Evolutionary conservation across 2,329 filamentous ascomycete genomes (phyloP), one percentile per base, ranked within the genome.

Genomic region (Delphinella strobiligena): DNA sequence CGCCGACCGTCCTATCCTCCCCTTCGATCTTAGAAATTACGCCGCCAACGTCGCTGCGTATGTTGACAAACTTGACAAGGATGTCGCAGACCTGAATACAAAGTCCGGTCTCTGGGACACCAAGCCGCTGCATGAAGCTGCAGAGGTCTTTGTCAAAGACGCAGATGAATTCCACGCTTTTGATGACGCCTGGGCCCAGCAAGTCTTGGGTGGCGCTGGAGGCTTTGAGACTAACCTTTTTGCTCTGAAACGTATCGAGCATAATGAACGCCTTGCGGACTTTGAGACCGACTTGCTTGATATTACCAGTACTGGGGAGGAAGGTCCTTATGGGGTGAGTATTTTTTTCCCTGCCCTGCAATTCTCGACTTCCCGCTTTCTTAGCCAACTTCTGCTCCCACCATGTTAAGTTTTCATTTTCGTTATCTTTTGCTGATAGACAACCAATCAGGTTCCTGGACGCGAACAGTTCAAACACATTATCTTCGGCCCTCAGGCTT

Each of bases 201-300:
- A 74, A 24, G 74, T 94, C 4, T 71, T 84, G 49, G 71, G 74
- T 2, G 71, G 74, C 2, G 35, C 49, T 5, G 81, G 79, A 17
- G 84, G 86, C 0, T 85, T 82, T 60, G 89, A 95, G 59, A 80
- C 75, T 18, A 72, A 75, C 7, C 67, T 74, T 1, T 67, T 88
- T 46, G 80, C 77, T 0, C 62, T 75, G 22, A 69, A 77, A 54
- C 70, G 91, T n/a, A 62, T 80, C 44, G 73, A 72, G 31, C 86
- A 89, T 58, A 96, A 96, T 58, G 71, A 73, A 40, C 76, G 78
- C 47, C 80, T 95, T 73, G 75, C 77, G 3, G 67, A 68, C 38
- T 94, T 98, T 54, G 91, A 98, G 57, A 81, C 80, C 7, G 69
- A 84, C 53, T 61, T 98, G 38, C 63, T 96, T 19, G 91, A 98